Percentiles rank a stretch among this genome's conserved stretches.
Evolutionary conservation across 73 alveolate species (phyloP).

Genomic region (Tetrahymena thermophila): DNA sequence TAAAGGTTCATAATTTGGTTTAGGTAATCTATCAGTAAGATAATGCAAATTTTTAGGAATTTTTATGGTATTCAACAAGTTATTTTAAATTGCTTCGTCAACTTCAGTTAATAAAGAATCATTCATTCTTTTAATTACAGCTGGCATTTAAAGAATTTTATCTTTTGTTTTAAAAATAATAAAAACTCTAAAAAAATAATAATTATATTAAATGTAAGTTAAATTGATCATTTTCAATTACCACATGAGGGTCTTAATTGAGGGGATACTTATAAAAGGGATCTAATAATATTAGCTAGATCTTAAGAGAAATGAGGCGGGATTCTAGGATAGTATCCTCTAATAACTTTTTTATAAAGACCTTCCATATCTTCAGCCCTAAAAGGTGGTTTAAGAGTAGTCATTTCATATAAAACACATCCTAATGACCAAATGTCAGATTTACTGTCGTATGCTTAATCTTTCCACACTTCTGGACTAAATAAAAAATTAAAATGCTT

Average conservation of each 20-base stretch:
- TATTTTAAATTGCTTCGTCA: constrained; percentile 46
- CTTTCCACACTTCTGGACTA: constrained; percentile 59
- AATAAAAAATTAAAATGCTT: background rate
- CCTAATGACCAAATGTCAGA: constrained; percentile 76
- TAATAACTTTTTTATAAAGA: constrained; percentile 57
- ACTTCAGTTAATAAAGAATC: constrained; percentile 29
- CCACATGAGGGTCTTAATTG: constrained; percentile 63
- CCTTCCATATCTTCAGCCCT: constrained; percentile 79
- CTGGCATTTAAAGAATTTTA: constrained; percentile 51
- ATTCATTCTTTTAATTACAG: constrained; percentile 44
- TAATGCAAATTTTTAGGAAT: constrained; percentile 58
- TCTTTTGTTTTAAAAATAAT: constrained; percentile 21
- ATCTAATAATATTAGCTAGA: constrained; percentile 53
- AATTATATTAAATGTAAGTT: background rate
- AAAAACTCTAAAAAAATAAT: too few species aligned
- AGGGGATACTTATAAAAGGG: constrained; percentile 53
- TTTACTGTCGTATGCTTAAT: constrained; percentile 59
- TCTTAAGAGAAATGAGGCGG: constrained; percentile 55
- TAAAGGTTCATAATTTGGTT: constrained; percentile 52
- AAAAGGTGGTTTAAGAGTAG: constrained; percentile 67
- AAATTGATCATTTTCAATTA: constrained; percentile 44
- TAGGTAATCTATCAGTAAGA: constrained; percentile 60
- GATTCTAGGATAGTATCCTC: constrained; percentile 69
- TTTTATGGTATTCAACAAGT: constrained; percentile 58
- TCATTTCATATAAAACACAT: constrained; percentile 67